Percentiles rank a stretch among this genome's conserved stretches.
phyloP scores from a whole-genome alignment of 2,329 filamentous ascomycete species.

The Golovinomyces cichoracearum region DNA sequence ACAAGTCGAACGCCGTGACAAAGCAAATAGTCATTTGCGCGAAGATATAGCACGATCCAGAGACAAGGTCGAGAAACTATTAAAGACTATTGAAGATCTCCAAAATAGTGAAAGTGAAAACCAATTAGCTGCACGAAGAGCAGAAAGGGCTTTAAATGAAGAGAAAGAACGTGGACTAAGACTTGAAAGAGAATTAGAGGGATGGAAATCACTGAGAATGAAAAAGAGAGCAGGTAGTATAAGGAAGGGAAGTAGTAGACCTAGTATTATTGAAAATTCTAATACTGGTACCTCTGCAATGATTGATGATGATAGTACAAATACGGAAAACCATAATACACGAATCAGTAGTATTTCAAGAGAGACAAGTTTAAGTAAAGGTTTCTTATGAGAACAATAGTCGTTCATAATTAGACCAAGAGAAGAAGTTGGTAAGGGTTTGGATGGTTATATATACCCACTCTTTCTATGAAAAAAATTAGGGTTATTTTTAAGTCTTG shows the following conservation, averaged over 20 bases:
- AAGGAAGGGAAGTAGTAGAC: slow-evolving; percentile 4
- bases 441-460: not conserved
- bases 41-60: slow-evolving; percentile 68
- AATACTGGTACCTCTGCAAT: slow-evolving; percentile 7
- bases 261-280: slow-evolving; percentile 8
- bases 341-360: slow-evolving; percentile 40
- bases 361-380: slow-evolving; percentile 46
- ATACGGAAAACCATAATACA: slow-evolving; percentile 21
- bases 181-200: slow-evolving; percentile 71
- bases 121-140: slow-evolving; percentile 58
- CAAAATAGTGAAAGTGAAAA: slow-evolving; percentile 63
- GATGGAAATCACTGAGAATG: slow-evolving; percentile 44
- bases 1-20: slow-evolving; percentile 82
- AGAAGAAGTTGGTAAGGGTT: too few species aligned
- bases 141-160: slow-evolving; percentile 71
- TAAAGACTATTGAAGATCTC: slow-evolving; percentile 78
- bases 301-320: slow-evolving; percentile 19
- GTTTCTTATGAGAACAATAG: slow-evolving; percentile 32
- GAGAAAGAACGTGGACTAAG: slow-evolving; percentile 58
- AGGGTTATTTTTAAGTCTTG: too few species aligned
- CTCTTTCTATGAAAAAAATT: too few species aligned
- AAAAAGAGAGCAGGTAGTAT: slow-evolving; percentile 24
- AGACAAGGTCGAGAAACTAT: slow-evolving; percentile 72
- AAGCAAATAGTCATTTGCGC: slow-evolving; percentile 51
- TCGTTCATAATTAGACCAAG: not conserved